Conservation (phyloP, 352 stramenopile genomes). For the Phytophthora pseudosyringae region DNA sequence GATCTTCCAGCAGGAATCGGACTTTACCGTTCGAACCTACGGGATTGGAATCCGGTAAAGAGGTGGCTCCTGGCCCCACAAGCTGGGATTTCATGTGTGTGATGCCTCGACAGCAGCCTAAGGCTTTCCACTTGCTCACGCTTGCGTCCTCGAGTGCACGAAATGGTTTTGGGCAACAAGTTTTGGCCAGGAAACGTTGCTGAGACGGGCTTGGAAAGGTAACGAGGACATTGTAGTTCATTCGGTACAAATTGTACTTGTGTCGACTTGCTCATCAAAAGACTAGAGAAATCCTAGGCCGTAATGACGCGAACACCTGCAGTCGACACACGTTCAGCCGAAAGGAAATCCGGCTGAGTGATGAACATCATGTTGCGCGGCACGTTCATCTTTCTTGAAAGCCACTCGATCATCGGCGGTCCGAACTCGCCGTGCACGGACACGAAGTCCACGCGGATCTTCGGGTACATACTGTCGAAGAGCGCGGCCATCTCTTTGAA, state of each 20-base stretch:
- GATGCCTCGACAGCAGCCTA: no score
- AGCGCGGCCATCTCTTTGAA: constrained; percentile 17
- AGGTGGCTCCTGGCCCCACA: not conserved
- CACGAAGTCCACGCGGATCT: constrained; percentile 84
- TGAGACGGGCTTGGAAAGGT: no score
- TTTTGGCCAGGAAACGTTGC: no score
- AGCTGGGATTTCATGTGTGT: not conserved
- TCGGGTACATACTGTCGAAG: constrained; percentile 75
- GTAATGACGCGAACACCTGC: constrained; percentile 87
- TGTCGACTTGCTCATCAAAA: not conserved
- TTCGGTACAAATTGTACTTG: not conserved
- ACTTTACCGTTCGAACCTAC: not conserved
- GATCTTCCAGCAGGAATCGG: not conserved
- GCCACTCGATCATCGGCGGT: constrained; percentile 76
- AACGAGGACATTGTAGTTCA: no score
- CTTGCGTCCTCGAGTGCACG: not conserved
- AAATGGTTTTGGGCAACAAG: not conserved
- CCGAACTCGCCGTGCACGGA: constrained; percentile 61
- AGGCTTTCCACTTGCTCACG: not conserved
- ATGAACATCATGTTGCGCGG: constrained; percentile 92
- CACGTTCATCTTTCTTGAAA: constrained; percentile 66
- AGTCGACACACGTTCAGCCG: constrained; percentile 72
- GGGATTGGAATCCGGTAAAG: no score
- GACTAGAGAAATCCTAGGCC: constrained; percentile 22
- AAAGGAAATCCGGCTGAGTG: constrained; percentile 69